Evolutionary conservation across 2,329 filamentous ascomycete species (phyloP).

Genomic region (Ceratocystis cacaofunesta): DNA sequence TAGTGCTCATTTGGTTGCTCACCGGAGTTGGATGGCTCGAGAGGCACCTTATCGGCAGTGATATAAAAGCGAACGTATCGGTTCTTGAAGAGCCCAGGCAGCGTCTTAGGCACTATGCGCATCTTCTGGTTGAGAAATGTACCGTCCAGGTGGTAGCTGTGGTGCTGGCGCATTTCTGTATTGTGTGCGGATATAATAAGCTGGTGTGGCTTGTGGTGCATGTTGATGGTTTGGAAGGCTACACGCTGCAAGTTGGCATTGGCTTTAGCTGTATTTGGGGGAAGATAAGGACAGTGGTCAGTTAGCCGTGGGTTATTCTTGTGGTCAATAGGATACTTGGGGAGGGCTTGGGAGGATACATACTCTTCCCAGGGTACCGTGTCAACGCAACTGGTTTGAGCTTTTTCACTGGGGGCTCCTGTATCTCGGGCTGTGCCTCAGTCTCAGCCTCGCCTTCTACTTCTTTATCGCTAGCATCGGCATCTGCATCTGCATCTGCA

Average conservation of each 20-base stretch:
- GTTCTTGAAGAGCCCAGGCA: constrained; percentile 13
- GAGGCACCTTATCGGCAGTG: constrained; percentile 41
- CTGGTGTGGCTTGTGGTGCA: constrained; percentile 53
- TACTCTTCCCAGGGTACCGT: constrained; percentile 15
- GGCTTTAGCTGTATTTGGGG: neutral
- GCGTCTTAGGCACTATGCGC: constrained; percentile 13
- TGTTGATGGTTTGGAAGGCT: constrained; percentile 47
- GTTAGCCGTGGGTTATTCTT: neutral
- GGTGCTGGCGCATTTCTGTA: constrained; percentile 15
- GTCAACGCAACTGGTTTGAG: constrained; percentile 11
- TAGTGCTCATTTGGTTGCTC: constrained; percentile 47
- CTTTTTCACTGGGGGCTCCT: constrained; percentile 12
- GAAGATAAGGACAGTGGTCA: neutral
- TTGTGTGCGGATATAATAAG: constrained; percentile 37
- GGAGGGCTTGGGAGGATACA: neutral
- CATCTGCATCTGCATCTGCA: neutral
- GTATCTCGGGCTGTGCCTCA: neutral
- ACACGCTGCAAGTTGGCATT: constrained; percentile 15
- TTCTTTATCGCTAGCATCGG: neutral
- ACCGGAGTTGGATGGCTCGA: constrained; percentile 38
- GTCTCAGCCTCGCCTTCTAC: neutral
- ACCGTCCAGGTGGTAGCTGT: constrained; percentile 15
- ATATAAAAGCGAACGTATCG: constrained; percentile 16
- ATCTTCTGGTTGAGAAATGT: constrained; percentile 16
- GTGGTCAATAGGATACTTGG: neutral